Evolutionary conservation across 345 rosid genomes (phyloP).

Genomic region (Populus alba): DNA sequence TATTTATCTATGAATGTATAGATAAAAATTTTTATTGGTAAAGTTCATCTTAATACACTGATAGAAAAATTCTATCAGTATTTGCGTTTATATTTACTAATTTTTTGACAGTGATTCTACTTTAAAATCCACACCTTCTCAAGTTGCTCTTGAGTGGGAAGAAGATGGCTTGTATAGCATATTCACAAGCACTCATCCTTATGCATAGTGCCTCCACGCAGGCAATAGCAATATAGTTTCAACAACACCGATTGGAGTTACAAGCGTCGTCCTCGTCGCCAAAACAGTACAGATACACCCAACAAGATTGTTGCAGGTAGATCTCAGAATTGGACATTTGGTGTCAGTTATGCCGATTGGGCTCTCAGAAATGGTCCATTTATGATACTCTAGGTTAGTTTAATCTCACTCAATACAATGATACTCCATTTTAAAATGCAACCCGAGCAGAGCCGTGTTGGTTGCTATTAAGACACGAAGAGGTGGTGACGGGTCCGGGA

Average conservation of each 20-base stretch:
- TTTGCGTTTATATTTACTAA: no score
- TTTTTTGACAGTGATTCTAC: no score
- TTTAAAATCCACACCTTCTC: no score
- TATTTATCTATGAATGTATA: fast-evolving
- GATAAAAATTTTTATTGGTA: no score
- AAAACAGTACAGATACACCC: slow-evolving; percentile 5
- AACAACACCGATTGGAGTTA: slow-evolving; percentile 26
- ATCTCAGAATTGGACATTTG: slow-evolving; percentile 59
- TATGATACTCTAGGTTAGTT: slow-evolving; percentile 63
- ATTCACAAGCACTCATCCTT: slow-evolving; percentile 7
- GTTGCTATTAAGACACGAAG: slow-evolving; percentile 50
- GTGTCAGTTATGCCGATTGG: slow-evolving; percentile 60
- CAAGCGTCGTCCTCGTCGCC: not conserved
- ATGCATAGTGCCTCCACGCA: slow-evolving; percentile 16
- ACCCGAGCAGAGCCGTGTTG: slow-evolving; percentile 48
- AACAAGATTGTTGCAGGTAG: slow-evolving; percentile 61
- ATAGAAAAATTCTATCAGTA: no score
- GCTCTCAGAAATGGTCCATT: slow-evolving; percentile 55
- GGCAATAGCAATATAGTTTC: slow-evolving; percentile 29
- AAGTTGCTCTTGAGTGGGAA: no score
- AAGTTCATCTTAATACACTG: fast-evolving
- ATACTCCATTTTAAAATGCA: not conserved
- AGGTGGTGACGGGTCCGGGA: slow-evolving; percentile 57
- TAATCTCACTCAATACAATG: not conserved
- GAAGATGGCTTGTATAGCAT: slow-evolving; percentile 15